A percentile compares a stretch with the other conserved stretches of the same genome.
These are phyloP conservation scores for Colletotrichum echinochloae DNA, from an alignment of 2,329 filamentous ascomycete genomes.

Conservation along the genomic window DNA sequence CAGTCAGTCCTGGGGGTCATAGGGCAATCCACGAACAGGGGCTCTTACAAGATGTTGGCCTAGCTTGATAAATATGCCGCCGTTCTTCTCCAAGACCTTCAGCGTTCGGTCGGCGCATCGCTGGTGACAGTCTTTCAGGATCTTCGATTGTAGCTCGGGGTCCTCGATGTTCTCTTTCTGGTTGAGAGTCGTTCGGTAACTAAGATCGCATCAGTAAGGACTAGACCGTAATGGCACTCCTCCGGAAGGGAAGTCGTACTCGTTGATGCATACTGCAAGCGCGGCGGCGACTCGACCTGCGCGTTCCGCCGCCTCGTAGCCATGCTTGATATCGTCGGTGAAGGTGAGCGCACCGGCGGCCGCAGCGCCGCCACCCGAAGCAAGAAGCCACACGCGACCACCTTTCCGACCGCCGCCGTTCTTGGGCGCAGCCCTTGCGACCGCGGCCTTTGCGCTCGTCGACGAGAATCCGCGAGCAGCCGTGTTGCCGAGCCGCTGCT, in stretches of 20 bases:
- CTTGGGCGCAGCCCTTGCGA: conserved; percentile 15
- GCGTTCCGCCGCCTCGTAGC: conserved; percentile 80
- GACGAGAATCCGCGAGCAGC: conserved; percentile 48
- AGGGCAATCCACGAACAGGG: too few species aligned
- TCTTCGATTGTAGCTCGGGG: conserved; percentile 71
- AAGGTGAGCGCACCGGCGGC: conserved; percentile 65
- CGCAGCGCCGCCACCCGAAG: conserved; percentile 63
- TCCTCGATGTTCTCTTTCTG: conserved; percentile 71
- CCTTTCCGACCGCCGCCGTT: conserved; percentile 29
- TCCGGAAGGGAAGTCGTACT: conserved; percentile 64
- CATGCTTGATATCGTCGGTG: conserved; percentile 78
- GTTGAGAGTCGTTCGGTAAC: conserved; percentile 89
- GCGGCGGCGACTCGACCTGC: conserved; percentile 82
- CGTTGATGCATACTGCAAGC: conserved; percentile 86
- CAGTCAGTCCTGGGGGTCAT: conserved; percentile 41
- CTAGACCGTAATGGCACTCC: too few species aligned
- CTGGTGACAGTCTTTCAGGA: conserved; percentile 87
- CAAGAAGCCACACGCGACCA: conserved; percentile 56
- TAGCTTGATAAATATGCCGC: conserved; percentile 98
- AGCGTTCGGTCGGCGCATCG: conserved; percentile 91
- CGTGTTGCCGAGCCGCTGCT: conserved; percentile 42
- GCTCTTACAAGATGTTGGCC: conserved; percentile 84
- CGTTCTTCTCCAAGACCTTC: conserved; percentile 90
- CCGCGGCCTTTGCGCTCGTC: conserved; percentile 33
- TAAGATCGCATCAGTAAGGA: conserved; percentile 55